Conservation (phyloP, 768 basidiomycete species). For the Brasilioporus rufonigricans region DNA sequence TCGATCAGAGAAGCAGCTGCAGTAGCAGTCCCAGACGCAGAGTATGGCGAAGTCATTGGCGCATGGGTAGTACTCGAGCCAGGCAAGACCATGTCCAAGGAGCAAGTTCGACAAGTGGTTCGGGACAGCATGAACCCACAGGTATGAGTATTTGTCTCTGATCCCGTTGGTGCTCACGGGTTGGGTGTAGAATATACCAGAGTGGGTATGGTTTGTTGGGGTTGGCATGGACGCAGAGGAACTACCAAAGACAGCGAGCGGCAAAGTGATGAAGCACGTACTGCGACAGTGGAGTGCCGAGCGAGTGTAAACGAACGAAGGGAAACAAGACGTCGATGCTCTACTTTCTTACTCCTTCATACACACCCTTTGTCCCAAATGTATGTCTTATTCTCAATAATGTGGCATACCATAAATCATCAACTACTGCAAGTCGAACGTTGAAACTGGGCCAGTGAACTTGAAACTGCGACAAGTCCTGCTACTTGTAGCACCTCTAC, state of each 20-base stretch:
- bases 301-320: no score
- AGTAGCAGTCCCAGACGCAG: slow-evolving; percentile 64
- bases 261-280: slow-evolving; percentile 83
- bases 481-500: no score
- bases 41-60: slow-evolving; percentile 78
- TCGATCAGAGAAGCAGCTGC: slow-evolving; percentile 72
- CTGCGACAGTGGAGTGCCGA: slow-evolving; percentile 68
- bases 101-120: slow-evolving; percentile 55
- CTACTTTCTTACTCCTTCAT: no score
- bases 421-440: no score
- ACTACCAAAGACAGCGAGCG: slow-evolving; percentile 83
- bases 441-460: no score
- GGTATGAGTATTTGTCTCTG: slow-evolving; percentile 37
- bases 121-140: slow-evolving; percentile 72
- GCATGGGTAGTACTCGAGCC: slow-evolving; percentile 66
- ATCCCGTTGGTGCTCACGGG: slow-evolving; percentile 1
- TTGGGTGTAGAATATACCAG: slow-evolving; percentile 62
- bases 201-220: slow-evolving; percentile 81
- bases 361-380: no score
- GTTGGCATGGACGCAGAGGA: slow-evolving; percentile 58
- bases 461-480: no score
- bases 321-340: no score
- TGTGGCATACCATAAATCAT: no score
- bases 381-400: no score
- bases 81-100: slow-evolving; percentile 37